Conservation (phyloP, 495 filamentous ascomycete genomes). For the Aspergillus baeticus region DNA sequence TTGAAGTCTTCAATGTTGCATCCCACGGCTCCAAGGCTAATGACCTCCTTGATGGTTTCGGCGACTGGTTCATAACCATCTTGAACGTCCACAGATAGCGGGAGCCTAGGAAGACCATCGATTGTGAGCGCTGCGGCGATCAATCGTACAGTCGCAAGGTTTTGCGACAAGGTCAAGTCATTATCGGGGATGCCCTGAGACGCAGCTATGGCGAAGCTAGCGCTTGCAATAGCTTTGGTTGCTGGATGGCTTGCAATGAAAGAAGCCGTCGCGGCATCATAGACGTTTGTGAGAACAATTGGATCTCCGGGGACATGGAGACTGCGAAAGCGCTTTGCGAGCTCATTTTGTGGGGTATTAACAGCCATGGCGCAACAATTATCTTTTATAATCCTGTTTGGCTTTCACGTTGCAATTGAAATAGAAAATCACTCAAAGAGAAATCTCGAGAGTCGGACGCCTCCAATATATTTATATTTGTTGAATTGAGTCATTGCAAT, state of each 20-base stretch:
- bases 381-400: not conserved
- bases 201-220: constrained; percentile 48
- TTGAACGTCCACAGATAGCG: constrained; percentile 52
- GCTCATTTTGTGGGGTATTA: constrained; percentile 16
- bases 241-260: constrained; percentile 38
- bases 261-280: constrained; percentile 45
- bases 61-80: constrained; percentile 49
- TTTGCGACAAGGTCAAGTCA: constrained; percentile 44
- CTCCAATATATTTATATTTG: not conserved
- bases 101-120: constrained; percentile 22
- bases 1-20: constrained; percentile 52
- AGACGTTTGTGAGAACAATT: constrained; percentile 52
- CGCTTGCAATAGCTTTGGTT: constrained; percentile 52
- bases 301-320: constrained; percentile 50
- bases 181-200: constrained; percentile 41
- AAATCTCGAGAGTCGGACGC: not conserved
- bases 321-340: constrained; percentile 18
- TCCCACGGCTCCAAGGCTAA: constrained; percentile 47
- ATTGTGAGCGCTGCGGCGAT: constrained; percentile 62
- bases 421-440: not conserved
- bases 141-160: constrained; percentile 70
- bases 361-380: constrained; percentile 5
- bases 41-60: constrained; percentile 33
- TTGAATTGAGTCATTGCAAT: not conserved
- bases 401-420: not conserved